phyloP scores from a whole-genome alignment of 306 rosid genomes.

The Malus sylvestris region DNA sequence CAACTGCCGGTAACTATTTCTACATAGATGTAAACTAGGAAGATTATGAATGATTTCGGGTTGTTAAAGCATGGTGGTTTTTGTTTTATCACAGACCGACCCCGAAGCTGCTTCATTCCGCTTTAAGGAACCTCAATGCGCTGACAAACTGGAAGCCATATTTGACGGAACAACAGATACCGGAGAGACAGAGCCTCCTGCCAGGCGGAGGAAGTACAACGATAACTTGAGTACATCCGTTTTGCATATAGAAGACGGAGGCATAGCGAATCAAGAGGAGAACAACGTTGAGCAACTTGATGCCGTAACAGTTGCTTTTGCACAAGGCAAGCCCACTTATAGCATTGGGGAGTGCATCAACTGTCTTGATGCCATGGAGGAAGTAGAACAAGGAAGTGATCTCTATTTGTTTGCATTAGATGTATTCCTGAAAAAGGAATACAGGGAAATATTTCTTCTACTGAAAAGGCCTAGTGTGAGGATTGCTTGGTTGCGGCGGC shows the following conservation, averaged over 20 bases:
- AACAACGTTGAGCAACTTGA: conserved; percentile 16
- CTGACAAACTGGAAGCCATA: conserved; percentile 21
- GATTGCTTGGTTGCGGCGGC: conserved; percentile 67
- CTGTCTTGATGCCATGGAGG: conserved; percentile 62
- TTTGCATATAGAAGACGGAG: conserved; percentile 15
- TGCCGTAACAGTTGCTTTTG: conserved; percentile 14
- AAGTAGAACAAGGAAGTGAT: conserved; percentile 59
- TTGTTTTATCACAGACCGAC: conserved; percentile 34
- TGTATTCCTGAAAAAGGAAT: conserved; percentile 64
- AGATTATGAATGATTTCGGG: not conserved
- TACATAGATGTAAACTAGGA: not conserved
- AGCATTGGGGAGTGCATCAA: conserved; percentile 67
- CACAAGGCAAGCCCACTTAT: conserved; percentile 28
- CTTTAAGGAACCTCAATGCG: conserved; percentile 26
- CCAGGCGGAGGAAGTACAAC: conserved; percentile 10
- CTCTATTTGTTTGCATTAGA: conserved; percentile 68
- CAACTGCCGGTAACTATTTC: conserved; percentile 2
- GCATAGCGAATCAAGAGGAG: conserved; percentile 18
- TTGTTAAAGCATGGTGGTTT: conserved; percentile 7
- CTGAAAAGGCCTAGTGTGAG: conserved; percentile 51
- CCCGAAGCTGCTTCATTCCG: conserved; percentile 54
- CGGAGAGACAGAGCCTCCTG: conserved; percentile 23
- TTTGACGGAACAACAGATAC: conserved; percentile 10
- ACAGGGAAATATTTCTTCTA: conserved; percentile 66
- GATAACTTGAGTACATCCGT: conserved; percentile 7